Base-by-base conservation (phyloP, 2,329 filamentous ascomycete species). In the Dothistroma pini region DNA sequence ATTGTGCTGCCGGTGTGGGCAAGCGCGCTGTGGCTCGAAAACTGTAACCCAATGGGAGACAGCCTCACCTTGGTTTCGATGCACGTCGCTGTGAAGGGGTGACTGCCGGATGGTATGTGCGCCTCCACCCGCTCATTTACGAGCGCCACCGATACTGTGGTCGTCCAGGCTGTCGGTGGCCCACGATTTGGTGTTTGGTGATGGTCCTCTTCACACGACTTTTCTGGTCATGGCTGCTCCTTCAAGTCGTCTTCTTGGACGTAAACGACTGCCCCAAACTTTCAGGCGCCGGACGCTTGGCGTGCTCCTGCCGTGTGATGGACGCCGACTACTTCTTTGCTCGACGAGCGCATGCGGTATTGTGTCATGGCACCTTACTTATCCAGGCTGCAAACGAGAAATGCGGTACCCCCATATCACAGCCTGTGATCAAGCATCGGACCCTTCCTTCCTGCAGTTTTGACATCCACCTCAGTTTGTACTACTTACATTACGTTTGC, bases 91-190 rank as follows among this genome's bases (percentile, higher is more conserved):
- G 63, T 61, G 58, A 60, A 55, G 54, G 60, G 58, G 60, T 35
- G 59, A 47, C 25, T 54, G 22, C 54, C 56, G 57, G 57, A 35
- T 56, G 63, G 54, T 59, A 59, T 48, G 61, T 55, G 65, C 61
- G 51, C 51, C 60, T 59, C 16, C 50, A 56, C 44, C 57, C 56
- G 58, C 60, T n/a, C 34, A 59, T 65, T 50, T 56, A 50, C 57
- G 41, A 58, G 44, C 65, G 65, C 65, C 65, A 67, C 63, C 54
- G 31, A 52, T 54, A 50, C 63, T 61, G 60, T 50, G 38, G 58
- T 21, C 47, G 58, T 55, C 65, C 63, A 63, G 56, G 54, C 59
- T 62, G 58, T 62, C 59, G 63, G 61, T 54, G 52, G 41, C 41
- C 56, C 57, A 58, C n/a, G 35, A 34, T 50, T 38, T 34, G 44